A percentile compares a stretch with the other conserved stretches of the same genome.
phyloP scores from a whole-genome alignment of 1,284 basidiomycete genomes.

The Tilletiopsis washingtonensis region DNA sequence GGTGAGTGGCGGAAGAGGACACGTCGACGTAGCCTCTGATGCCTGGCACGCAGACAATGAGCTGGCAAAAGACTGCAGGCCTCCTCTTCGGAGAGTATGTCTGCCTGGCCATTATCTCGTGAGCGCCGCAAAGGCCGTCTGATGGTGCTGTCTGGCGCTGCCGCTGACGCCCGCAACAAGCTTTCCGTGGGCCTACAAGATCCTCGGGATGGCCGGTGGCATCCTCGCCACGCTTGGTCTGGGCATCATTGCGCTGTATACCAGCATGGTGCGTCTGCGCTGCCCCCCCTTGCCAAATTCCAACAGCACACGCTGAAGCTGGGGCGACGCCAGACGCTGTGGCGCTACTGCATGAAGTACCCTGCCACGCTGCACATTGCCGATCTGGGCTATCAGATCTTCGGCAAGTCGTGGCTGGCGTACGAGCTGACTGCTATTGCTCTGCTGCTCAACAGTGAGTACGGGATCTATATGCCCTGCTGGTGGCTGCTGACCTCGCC shows the following conservation, averaged over 20 bases:
- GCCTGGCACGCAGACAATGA: conserved; percentile 7
- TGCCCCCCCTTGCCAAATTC: neutral
- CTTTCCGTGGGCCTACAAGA: conserved; percentile 31
- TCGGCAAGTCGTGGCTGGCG: conserved; percentile 52
- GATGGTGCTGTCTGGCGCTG: conserved; percentile 30
- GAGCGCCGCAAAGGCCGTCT: too few relatives aligned
- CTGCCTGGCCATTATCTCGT: conserved; percentile 36
- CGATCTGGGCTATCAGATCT: conserved; percentile 58
- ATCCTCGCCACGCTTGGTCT: conserved; percentile 31
- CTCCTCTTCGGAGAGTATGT: conserved; percentile 37
- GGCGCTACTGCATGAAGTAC: conserved; percentile 58
- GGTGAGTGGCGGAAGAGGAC: too few relatives aligned
- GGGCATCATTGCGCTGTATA: conserved; percentile 33
- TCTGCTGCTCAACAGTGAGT: conserved; percentile 38
- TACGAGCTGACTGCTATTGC: conserved; percentile 50
- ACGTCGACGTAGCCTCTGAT: too few relatives aligned
- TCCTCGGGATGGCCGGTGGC: conserved; percentile 40
- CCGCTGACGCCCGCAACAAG: conserved; percentile 37
- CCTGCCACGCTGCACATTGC: conserved; percentile 57
- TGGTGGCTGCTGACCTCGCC: too few relatives aligned
- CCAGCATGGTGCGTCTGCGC: conserved; percentile 16
- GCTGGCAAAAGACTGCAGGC: conserved; percentile 26
- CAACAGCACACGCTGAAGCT: too few relatives aligned
- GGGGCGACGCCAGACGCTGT: conserved; percentile 49
- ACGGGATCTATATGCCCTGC: too few relatives aligned